phyloP scores from a whole-genome alignment of 345 rosid genomes.

The Abelmoschus esculentus region DNA sequence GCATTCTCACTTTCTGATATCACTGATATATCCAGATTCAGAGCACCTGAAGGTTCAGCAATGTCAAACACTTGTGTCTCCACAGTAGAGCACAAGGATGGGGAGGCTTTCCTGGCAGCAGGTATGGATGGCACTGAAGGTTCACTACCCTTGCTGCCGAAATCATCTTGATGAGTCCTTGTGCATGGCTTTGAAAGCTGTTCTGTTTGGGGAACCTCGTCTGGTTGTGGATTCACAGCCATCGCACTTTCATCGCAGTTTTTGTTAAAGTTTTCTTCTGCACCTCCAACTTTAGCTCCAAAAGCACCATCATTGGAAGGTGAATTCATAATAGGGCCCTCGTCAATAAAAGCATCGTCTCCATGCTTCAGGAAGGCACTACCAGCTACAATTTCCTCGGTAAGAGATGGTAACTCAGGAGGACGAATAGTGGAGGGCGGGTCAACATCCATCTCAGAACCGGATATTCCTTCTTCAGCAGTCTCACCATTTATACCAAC shows the following conservation, averaged over 20 bases:
- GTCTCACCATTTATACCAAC: background rate
- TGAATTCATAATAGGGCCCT: too few species aligned
- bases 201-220: slow-evolving; percentile 1
- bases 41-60: background rate
- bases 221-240: background rate
- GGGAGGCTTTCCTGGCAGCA: slow-evolving; percentile 3
- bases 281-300: background rate
- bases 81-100: background rate
- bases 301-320: background rate
- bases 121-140: slow-evolving; percentile 2
- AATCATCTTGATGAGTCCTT: background rate
- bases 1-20: slow-evolving; percentile 1
- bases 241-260: slow-evolving; percentile 1
- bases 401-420: slow-evolving; percentile 14
- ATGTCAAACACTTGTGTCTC: slow-evolving; percentile 6
- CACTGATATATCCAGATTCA: background rate
- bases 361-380: slow-evolving; percentile 13
- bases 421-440: slow-evolving; percentile 9
- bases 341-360: background rate
- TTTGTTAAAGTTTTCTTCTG: background rate
- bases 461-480: slow-evolving; percentile 11
- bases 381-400: slow-evolving; percentile 15
- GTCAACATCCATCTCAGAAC: slow-evolving; percentile 17
- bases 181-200: too few species aligned
- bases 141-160: slow-evolving; percentile 2